These are phyloP conservation scores for Alternaria longipes DNA, from an alignment of 2,329 filamentous ascomycete genomes.

Conservation along the genomic window DNA sequence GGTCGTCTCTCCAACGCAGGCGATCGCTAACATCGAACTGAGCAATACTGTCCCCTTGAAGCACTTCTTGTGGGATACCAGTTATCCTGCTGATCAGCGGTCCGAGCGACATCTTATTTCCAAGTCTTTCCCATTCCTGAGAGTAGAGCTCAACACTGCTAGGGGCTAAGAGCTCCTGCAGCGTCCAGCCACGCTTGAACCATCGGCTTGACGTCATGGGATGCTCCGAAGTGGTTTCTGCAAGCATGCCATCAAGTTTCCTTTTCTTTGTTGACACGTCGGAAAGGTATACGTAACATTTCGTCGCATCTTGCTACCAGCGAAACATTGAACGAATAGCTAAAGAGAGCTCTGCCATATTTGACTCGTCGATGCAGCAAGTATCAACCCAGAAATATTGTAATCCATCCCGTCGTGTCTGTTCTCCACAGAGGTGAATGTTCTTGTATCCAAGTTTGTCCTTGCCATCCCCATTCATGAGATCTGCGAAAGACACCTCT, in stretches of 20 bases:
- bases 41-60: neutral
- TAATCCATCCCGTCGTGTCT: neutral
- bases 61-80: rapidly evolving
- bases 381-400: neutral
- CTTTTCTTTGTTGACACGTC: neutral
- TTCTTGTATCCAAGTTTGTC: neutral
- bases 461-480: rapidly evolving
- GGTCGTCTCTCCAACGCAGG: neutral
- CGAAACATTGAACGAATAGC: slow-evolving; percentile 7
- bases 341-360: neutral
- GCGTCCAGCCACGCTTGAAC: no score
- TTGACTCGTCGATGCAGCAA: no score
- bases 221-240: rapidly evolving
- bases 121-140: slow-evolving; percentile 13
- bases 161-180: neutral
- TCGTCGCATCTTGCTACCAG: neutral
- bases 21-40: neutral
- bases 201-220: neutral
- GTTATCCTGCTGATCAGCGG: no score
- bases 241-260: neutral
- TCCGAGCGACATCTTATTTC: slow-evolving; percentile 14
- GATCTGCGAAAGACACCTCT: no score
- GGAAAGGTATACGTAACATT: neutral
- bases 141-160: slow-evolving; percentile 25
- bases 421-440: neutral